Conservation (phyloP, 2,329 filamentous ascomycete genomes). For the Curvularia verruculosa region DNA sequence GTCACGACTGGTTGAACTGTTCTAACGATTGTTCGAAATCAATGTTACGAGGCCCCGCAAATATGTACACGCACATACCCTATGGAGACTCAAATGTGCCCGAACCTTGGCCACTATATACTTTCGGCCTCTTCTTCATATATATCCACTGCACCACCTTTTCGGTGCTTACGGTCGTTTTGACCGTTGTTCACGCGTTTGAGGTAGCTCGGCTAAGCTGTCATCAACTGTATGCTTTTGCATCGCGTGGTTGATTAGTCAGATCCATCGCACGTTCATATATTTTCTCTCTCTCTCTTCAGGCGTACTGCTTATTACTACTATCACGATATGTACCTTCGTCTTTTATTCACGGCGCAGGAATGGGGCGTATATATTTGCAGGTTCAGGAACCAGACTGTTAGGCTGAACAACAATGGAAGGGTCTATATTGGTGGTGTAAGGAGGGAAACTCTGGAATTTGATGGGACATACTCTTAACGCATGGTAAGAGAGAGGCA, state of each 20-base stretch:
- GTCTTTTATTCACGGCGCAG: background rate
- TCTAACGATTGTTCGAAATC: slow-evolving; percentile 24
- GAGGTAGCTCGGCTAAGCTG: background rate
- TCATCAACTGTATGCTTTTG: background rate
- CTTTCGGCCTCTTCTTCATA: background rate
- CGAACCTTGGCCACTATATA: background rate
- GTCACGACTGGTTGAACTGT: slow-evolving; percentile 9
- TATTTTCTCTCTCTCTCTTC: background rate
- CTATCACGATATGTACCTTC: slow-evolving; percentile 3
- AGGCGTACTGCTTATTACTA: background rate
- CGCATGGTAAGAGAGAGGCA: background rate
- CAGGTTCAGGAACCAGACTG: slow-evolving; percentile 6
- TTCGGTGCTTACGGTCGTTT: slow-evolving; percentile 2
- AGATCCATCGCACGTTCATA: background rate
- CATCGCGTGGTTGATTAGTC: background rate
- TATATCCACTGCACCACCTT: background rate
- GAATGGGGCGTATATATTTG: background rate
- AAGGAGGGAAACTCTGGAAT: slow-evolving; percentile 2
- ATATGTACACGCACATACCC: background rate
- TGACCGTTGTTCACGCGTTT: background rate
- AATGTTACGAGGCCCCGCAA: slow-evolving; percentile 17
- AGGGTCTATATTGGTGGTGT: slow-evolving; percentile 1
- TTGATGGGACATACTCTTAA: slow-evolving; percentile 3
- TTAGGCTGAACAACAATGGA: slow-evolving; percentile 2
- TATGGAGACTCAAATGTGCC: slow-evolving; percentile 1